Evolutionary conservation across 352 stramenopile genomes (phyloP).

Genomic region (Pythium angustatum): DNA sequence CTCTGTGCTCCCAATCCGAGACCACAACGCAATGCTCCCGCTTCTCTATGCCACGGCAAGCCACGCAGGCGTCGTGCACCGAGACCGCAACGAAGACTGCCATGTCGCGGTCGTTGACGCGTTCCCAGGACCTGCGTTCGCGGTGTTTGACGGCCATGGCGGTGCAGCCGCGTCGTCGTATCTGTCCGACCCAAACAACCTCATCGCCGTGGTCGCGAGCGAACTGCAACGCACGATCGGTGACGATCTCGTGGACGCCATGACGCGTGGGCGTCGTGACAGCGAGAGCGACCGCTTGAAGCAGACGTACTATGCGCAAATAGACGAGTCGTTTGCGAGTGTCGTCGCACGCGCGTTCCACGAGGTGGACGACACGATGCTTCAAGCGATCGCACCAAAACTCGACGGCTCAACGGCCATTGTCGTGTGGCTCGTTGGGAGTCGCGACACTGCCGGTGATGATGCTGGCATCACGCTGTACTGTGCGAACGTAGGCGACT

Average conservation of each 20-base stretch:
- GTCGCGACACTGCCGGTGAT: constrained; percentile 5
- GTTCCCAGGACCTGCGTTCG: constrained; percentile 57
- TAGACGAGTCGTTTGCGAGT: constrained; percentile 35
- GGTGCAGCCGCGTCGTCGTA: constrained; percentile 55
- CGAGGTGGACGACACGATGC: constrained; percentile 40
- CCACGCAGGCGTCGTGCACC: constrained; percentile 23
- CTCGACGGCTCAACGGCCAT: constrained; percentile 56
- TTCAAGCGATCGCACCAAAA: constrained; percentile 42
- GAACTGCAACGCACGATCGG: constrained; percentile 36
- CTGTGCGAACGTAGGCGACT: constrained; percentile 62
- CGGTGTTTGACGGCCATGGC: constrained; percentile 63
- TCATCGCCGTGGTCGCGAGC: constrained; percentile 40
- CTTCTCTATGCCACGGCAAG: constrained; percentile 58
- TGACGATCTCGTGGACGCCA: constrained; percentile 21
- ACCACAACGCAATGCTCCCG: constrained; percentile 18
- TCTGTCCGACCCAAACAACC: constrained; percentile 31
- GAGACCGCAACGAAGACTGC: constrained; percentile 55
- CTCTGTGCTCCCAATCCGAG: background rate
- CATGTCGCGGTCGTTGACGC: constrained; percentile 28
- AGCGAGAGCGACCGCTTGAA: background rate
- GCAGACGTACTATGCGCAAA: constrained; percentile 24
- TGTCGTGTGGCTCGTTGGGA: constrained; percentile 54
- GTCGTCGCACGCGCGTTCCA: constrained; percentile 45
- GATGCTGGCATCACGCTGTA: constrained; percentile 40
- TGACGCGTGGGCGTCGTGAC: constrained; percentile 29